These are phyloP conservation scores for Aspergillus sp. DNA, from an alignment of 2,329 filamentous ascomycete species.

Conservation along the genomic window DNA sequence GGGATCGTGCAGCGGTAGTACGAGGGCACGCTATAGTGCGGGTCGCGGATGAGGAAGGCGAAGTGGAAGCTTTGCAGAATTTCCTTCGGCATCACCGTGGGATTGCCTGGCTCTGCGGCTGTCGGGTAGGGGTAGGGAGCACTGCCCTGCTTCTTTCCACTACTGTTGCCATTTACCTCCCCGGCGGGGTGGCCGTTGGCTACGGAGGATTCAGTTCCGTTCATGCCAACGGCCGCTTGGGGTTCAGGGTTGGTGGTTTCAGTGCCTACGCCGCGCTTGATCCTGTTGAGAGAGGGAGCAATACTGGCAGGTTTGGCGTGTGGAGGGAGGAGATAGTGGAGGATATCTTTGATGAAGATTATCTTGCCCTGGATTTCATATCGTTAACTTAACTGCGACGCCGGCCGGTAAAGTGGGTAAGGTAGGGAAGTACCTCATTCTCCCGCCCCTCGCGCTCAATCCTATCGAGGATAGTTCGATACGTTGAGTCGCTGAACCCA, in stretches of 20 bases:
- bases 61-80: constrained; percentile 83
- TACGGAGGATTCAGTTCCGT: constrained; percentile 12
- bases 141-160: constrained; percentile 2
- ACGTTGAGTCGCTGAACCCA: constrained; percentile 47
- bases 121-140: constrained; percentile 60
- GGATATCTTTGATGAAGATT: constrained; percentile 97
- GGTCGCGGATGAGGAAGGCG: constrained; percentile 94
- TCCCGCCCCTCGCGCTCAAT: constrained; percentile 71
- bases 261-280: constrained; percentile 62
- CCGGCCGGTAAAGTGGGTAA: background rate
- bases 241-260: constrained; percentile 21
- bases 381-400: constrained; percentile 41
- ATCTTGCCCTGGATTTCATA: constrained; percentile 69
- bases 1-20: constrained; percentile 94
- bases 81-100: constrained; percentile 76
- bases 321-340: constrained; percentile 84
- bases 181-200: constrained; percentile 22
- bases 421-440: constrained; percentile 38
- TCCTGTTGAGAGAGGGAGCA: constrained; percentile 70
- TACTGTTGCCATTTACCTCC: background rate
- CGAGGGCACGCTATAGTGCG: constrained; percentile 85
- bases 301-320: constrained; percentile 66
- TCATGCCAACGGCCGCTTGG: constrained; percentile 20
- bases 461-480: constrained; percentile 68
- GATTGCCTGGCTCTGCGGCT: constrained; percentile 67